A percentile compares a stretch with the other conserved stretches of the same genome.
Conservation (phyloP, 768 basidiomycete species). For the Pisolithus microcarpus region DNA sequence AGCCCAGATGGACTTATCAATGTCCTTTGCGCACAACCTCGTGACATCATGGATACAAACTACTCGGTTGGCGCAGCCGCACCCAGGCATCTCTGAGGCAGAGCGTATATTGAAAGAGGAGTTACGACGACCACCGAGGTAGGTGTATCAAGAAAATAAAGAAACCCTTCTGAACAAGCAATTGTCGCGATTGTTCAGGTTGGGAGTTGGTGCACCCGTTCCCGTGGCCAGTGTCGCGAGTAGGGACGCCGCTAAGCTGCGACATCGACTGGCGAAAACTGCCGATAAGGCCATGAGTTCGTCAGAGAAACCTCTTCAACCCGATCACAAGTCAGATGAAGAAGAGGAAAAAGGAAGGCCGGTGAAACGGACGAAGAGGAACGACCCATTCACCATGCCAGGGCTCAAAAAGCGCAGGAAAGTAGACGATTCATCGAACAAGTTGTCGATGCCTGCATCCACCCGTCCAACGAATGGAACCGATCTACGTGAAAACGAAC, state of each 20-base stretch:
- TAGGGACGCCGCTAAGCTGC: constrained; percentile 56
- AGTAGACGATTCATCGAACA: constrained; percentile 10
- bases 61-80: constrained; percentile 32
- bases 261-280: constrained; percentile 47
- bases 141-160: not conserved
- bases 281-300: constrained; percentile 42
- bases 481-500: not conserved
- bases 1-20: constrained; percentile 75
- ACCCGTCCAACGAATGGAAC: no score
- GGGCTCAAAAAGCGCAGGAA: constrained; percentile 41
- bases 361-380: constrained; percentile 51
- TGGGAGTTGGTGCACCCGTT: constrained; percentile 67
- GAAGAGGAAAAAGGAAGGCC: constrained; percentile 53
- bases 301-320: constrained; percentile 23
- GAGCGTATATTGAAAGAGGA: constrained; percentile 59
- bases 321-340: constrained; percentile 30
- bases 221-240: constrained; percentile 40
- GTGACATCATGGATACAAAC: constrained; percentile 74
- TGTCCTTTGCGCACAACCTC: constrained; percentile 68
- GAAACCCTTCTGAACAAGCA: not conserved
- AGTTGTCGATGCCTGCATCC: not conserved
- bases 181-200: constrained; percentile 31
- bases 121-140: constrained; percentile 69
- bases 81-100: constrained; percentile 24
- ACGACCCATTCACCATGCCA: constrained; percentile 48